These are phyloP conservation scores for Sugiyamaella boreocaroliniensis DNA, from an alignment of 805 yeast species.

Conservation along the genomic window DNA sequence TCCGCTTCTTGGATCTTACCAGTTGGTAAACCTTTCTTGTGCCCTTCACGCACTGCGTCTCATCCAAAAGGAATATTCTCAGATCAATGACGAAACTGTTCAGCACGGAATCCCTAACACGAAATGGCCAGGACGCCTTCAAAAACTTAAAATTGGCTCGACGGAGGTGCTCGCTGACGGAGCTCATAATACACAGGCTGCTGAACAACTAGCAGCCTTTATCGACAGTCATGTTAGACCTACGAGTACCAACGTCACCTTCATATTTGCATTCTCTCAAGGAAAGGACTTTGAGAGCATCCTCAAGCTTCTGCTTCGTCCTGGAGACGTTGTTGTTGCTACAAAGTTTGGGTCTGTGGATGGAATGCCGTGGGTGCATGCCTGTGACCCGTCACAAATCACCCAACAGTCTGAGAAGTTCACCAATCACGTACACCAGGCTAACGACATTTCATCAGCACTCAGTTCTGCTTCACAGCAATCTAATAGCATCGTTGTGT, in stretches of 20 bases:
- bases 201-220: slow-evolving; percentile 58
- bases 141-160: slow-evolving; percentile 34
- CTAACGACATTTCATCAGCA: slow-evolving; percentile 2
- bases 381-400: slow-evolving; percentile 33
- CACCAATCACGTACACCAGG: neutral
- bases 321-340: slow-evolving; percentile 51
- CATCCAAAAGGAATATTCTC: slow-evolving; percentile 23
- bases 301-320: slow-evolving; percentile 43
- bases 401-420: neutral
- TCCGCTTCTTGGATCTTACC: slow-evolving; percentile 70
- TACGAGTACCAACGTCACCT: slow-evolving; percentile 34
- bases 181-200: slow-evolving; percentile 87
- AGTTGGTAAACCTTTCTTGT: slow-evolving; percentile 58
- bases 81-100: slow-evolving; percentile 35
- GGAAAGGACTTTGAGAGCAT: slow-evolving; percentile 58
- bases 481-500: slow-evolving; percentile 39
- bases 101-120: slow-evolving; percentile 48
- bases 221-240: slow-evolving; percentile 31
- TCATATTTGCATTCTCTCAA: slow-evolving; percentile 66
- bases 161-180: slow-evolving; percentile 65
- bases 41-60: slow-evolving; percentile 53
- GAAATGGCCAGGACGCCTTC: slow-evolving; percentile 86
- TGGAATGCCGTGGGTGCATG: slow-evolving; percentile 89
- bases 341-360: slow-evolving; percentile 65
- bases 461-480: slow-evolving; percentile 20